Base-by-base conservation (phyloP, 805 yeast genomes). In the Barnettozyma californica region DNA sequence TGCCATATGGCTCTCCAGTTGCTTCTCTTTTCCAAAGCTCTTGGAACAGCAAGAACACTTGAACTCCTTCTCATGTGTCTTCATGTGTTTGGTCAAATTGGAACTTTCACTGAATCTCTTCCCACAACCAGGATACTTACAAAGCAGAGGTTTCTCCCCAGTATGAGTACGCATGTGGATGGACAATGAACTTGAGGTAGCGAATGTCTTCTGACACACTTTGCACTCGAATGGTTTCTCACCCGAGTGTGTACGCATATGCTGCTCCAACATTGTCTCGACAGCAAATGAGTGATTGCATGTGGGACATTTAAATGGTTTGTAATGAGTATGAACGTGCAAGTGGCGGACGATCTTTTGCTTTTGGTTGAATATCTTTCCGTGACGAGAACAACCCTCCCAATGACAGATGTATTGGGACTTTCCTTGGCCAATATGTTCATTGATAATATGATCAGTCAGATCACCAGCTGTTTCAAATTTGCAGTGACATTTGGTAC, bases 21-120 rank as follows among this genome's bases (percentile, higher is more conserved):
- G 74, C 9, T 66, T 67, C 50, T 70, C 68, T 47, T 66, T 70
- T 21, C 74, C 75, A 53, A 81, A 83, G 50, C 76, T 73, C 56
- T 67, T 71, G n/a, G 73, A 68, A 59, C 89, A 83, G 25, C 56
- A 51, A 1, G 65, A 69, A 61, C 88, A 83, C 49, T 69, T 71
- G 61, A 64, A 78, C 43, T 66, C 60, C 50, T 82, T 75, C 38
- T 70, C 68, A 64, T 92, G 99, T 1, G 82, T 84, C 60, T 78
- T 84, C 81, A 88, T 76, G 64, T 92, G 99, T 59, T 92, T 92
- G 19, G 87, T 83, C 57, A 92, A 70, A 64, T 92, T 94, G 16
- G 95, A 84, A 43, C 92, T 82, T 65, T 94, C 98, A 51, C 92
- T 84, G 62, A 92, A 92, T 46, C 87, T 67, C 64, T 87, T 90